Evolutionary conservation across 805 yeast genomes (phyloP), one percentile per base, ranked within the genome.

Genomic region (Barnettozyma wickerhamii): DNA sequence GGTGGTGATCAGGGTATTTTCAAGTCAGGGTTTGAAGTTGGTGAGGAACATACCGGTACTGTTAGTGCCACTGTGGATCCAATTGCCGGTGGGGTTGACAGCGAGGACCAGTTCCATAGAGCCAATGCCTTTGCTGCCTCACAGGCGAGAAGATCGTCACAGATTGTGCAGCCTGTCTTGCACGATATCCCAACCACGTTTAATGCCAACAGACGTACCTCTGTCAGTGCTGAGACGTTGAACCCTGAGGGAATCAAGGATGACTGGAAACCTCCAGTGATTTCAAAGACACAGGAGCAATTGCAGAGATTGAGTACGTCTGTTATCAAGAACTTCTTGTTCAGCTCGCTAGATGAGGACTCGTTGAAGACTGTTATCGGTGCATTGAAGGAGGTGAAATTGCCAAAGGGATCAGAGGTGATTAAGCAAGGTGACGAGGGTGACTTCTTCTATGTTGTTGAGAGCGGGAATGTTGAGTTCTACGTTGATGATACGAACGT

Each of bases 361-460:
- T 75, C 95, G 3, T 71, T 86, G 53, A 74, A 73, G 45, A 78
- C 91, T 6, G 90, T 93, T 15, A 76, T 93, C 35, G 75, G 77
- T 52, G 95, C 97, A n/a, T 72, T 93, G 49, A 79, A 81, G 51
- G 93, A 84, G 59, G 84, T 84, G 52, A 63, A 67, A 38, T 77
- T 79, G 30, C 56, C 72, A 3, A 69, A 74, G 40, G 84, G 79
- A 41, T 65, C 77, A 6, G 80, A 77, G 49, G 80, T 91, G 46
- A 89, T 90, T 57, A 75, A 66, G 49, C 96, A 91, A 64, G 97
- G 97, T 38, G 96, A 86, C 56, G 95, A 85, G 57, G 97, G 97
- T 50, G 96, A 91, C 65, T 90, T 68, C 62, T 87, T 91, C 59
- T 90, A 89, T 63, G 79, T 90, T 31, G 77, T 90, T 41, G 97